Evolutionary conservation across 805 yeast species (phyloP).

Genomic region (Pichia kluyveri): DNA sequence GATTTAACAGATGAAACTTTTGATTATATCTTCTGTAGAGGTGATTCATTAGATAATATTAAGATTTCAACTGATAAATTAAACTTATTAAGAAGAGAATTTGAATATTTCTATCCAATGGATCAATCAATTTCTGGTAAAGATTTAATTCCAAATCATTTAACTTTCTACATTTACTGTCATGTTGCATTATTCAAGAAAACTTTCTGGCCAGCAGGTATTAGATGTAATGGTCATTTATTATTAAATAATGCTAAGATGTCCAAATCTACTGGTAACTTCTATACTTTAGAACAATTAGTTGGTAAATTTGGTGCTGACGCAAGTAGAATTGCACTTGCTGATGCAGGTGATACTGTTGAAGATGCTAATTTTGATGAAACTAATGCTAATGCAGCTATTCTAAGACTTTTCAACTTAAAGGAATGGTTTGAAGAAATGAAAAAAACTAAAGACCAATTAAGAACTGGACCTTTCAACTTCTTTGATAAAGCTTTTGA

Average conservation of each 20-base stretch:
- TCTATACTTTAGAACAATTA: conserved; percentile 80
- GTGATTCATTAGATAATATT: conserved; percentile 37
- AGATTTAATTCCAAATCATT: conserved; percentile 94
- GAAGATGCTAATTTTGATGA: conserved; percentile 99
- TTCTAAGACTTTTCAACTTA: conserved; percentile 81
- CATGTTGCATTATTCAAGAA: conserved; percentile 91
- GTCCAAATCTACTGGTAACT: conserved; percentile 97
- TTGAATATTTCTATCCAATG: conserved; percentile 93
- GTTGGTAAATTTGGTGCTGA: conserved; percentile 92
- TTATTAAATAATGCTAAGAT: conserved; percentile 93
- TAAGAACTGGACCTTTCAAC: conserved; percentile 49
- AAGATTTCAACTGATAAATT: conserved; percentile 62
- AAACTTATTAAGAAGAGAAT: conserved; percentile 77
- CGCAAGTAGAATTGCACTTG: conserved; percentile 93
- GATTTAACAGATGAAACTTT: conserved; percentile 90
- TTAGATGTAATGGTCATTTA: conserved; percentile 93
- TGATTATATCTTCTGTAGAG: conserved; percentile 77
- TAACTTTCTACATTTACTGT: conserved; percentile 89
- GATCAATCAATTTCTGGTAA: conserved; percentile 91
- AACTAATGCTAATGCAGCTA: conserved; percentile 93
- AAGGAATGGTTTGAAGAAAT: conserved; percentile 94
- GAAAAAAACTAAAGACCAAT: conserved; percentile 38
- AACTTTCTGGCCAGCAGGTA: conserved; percentile 87
- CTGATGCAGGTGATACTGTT: conserved; percentile 95
- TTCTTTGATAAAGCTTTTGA: conserved; percentile 89